Percentiles rank a stretch among this genome's conserved stretches.
phyloP scores from a whole-genome alignment of 345 rosid species.

The Jatropha curcas region DNA sequence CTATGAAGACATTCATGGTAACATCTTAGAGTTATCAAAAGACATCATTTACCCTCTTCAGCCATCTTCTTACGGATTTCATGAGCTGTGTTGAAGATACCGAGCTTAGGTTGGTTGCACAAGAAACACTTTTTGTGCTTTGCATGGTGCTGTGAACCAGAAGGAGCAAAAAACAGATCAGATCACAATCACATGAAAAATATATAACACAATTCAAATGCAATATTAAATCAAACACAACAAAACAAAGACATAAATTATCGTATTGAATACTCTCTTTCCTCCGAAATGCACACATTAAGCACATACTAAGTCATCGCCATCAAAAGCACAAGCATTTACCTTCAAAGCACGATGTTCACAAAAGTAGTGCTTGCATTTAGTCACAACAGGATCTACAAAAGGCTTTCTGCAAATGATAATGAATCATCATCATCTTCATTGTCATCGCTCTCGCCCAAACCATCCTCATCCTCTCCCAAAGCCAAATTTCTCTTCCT shows the following conservation, averaged over 20 bases:
- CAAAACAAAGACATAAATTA: too few relatives aligned
- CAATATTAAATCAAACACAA: too few relatives aligned
- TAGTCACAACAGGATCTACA: conserved; percentile 78
- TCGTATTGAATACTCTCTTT: too few relatives aligned
- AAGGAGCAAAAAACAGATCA: neutral
- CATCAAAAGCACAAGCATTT: too few relatives aligned
- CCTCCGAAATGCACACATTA: too few relatives aligned
- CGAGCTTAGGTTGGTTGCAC: conserved; percentile 81
- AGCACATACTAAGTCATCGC: too few relatives aligned
- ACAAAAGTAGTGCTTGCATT: conserved; percentile 87
- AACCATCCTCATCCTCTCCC: conserved; percentile 42
- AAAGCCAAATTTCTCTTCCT: conserved; percentile 77
- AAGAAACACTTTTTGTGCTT: conserved; percentile 90
- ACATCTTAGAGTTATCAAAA: too few relatives aligned
- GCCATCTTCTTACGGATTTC: conserved; percentile 65
- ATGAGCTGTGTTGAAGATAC: conserved; percentile 75
- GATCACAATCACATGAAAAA: neutral
- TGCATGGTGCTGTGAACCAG: conserved; percentile 64
- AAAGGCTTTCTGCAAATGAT: conserved; percentile 74
- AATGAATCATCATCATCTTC: conserved; percentile 51
- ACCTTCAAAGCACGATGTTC: conserved; percentile 96
- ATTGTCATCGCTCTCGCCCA: conserved; percentile 9
- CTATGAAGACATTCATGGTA: too few relatives aligned
- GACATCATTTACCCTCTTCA: conserved; percentile 38
- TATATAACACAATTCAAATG: neutral